Percentiles rank a stretch among this genome's conserved stretches.
These are phyloP conservation scores for Ceriops zippeliana DNA, from an alignment of 345 rosid genomes.

Conservation along the genomic window DNA sequence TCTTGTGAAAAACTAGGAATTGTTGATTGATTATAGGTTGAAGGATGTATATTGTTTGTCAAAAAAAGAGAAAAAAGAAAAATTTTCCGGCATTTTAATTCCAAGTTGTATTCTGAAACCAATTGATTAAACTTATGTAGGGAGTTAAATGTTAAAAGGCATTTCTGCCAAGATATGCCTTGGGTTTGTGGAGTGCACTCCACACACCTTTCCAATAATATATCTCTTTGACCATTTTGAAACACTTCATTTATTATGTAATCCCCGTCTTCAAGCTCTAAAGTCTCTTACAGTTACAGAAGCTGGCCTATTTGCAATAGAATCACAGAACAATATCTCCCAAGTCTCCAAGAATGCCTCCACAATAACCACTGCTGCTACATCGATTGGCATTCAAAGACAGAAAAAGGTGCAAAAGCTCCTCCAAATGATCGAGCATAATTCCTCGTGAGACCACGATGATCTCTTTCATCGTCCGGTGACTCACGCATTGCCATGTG, in stretches of 20 bases:
- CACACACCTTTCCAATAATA: too few relatives aligned
- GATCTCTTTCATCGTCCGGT: constrained; percentile 37
- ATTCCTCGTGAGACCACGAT: constrained; percentile 55
- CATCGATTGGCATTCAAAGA: constrained; percentile 43
- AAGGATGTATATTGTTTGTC: neutral
- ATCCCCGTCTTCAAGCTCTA: neutral
- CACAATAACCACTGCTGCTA: constrained; percentile 42
- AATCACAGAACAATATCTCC: constrained; percentile 42
- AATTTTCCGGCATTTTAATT: too few relatives aligned
- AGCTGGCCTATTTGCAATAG: constrained; percentile 3
- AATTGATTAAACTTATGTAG: too few relatives aligned
- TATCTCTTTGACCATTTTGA: too few relatives aligned
- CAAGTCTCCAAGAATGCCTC: constrained; percentile 53
- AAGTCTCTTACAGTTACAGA: neutral
- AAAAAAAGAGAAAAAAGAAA: too few relatives aligned
- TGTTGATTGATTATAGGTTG: neutral
- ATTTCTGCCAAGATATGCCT: too few relatives aligned
- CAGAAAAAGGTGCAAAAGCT: constrained; percentile 49
- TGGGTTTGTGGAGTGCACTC: too few relatives aligned
- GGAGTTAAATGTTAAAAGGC: too few relatives aligned
- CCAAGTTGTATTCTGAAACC: too few relatives aligned
- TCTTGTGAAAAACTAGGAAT: constrained; percentile 7
- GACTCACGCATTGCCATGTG: constrained; percentile 8
- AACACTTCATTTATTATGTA: too few relatives aligned
- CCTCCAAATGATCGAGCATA: constrained; percentile 50